Base-by-base conservation (phyloP, 768 basidiomycete species). In the Leccinum olivaceopallidum region DNA sequence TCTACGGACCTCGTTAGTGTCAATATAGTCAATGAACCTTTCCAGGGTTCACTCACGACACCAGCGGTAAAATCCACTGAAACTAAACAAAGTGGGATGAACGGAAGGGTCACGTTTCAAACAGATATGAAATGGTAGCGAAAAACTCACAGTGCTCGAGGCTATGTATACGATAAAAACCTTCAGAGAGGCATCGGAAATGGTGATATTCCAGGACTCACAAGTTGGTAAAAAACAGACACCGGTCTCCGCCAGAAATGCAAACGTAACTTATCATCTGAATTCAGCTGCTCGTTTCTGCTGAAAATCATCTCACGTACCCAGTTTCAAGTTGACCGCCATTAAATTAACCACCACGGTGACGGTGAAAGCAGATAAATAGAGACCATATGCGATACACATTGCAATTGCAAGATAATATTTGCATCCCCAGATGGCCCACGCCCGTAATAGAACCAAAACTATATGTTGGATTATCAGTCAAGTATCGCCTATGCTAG, bases 401-500 rank as follows among this genome's bases (percentile, higher is more conserved):
- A 68, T 5, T 1, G 18, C 5, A 3, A 44, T 14, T 8, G 57
- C 53, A 10, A 55, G 6, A 12, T 8, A 1, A 18, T 26, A n/a
- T 10, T 30, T 24, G 30, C 63, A 60, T 10, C 63, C 60, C 67
- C 60, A 68, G 14, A 65, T 57, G 12, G 63, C 63, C 63, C 67
- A 63, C 0, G 57, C 67, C 20, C 67, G 60, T 18, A 65, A 12
- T 39, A 68, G 37, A 14, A 68, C 57, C 28, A 65, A 60, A 52
- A 62, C 67, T 68, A 20, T 8, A 2, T 22, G 9, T 7, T 26
- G 10, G 5, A 26, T 16, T n/a, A 16, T 53, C 26, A 58, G 28
- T 22, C 4, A 22, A 14, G 47, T 14, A 8, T 16, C 47, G 7
- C 14, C 22, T 12, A 5, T 1, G 14, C 0, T 13, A 20, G n/a